A percentile compares a stretch with the other conserved stretches of the same genome.
Evolutionary conservation across 2,329 filamentous ascomycete genomes (phyloP).

Genomic region (Stemphylium beticola): DNA sequence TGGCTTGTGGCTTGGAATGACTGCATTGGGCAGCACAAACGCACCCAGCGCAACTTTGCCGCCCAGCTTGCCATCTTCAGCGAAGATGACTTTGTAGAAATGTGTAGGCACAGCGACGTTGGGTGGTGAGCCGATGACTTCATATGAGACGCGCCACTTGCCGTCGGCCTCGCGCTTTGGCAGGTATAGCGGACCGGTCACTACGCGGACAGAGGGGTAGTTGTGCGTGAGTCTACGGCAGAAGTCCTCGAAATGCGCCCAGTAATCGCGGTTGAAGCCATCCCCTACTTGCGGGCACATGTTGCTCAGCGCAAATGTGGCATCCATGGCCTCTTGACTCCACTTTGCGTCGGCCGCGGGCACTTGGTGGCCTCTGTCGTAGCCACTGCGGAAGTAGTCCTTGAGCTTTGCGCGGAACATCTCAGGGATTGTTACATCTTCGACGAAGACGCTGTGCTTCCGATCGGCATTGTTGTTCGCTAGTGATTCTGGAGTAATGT

Average conservation of each 20-base stretch:
- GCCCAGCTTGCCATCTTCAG: constrained; percentile 77
- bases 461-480: constrained; percentile 77
- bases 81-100: constrained; percentile 99
- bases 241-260: constrained; percentile 98
- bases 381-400: constrained; percentile 94
- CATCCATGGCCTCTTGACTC: constrained; percentile 92
- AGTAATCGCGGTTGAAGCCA: constrained; percentile 99
- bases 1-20: constrained; percentile 85
- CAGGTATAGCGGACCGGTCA: constrained; percentile 92
- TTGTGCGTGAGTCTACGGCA: constrained; percentile 79
- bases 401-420: constrained; percentile 88
- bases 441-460: constrained; percentile 80
- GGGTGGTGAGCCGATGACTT: constrained; percentile 92
- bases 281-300: constrained; percentile 99
- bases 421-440: constrained; percentile 79
- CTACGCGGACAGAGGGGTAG: constrained; percentile 88
- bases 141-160: constrained; percentile 95
- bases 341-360: constrained; percentile 96
- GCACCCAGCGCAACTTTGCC: constrained; percentile 80
- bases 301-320: constrained; percentile 90
- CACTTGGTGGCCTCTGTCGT: constrained; percentile 95
- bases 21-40: constrained; percentile 92
- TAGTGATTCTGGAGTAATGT: constrained; percentile 90
- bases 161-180: constrained; percentile 85
- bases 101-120: constrained; percentile 96